These are phyloP conservation scores for Albugo laibachii DNA, from an alignment of 352 stramenopile species.

Conservation along the genomic window DNA sequence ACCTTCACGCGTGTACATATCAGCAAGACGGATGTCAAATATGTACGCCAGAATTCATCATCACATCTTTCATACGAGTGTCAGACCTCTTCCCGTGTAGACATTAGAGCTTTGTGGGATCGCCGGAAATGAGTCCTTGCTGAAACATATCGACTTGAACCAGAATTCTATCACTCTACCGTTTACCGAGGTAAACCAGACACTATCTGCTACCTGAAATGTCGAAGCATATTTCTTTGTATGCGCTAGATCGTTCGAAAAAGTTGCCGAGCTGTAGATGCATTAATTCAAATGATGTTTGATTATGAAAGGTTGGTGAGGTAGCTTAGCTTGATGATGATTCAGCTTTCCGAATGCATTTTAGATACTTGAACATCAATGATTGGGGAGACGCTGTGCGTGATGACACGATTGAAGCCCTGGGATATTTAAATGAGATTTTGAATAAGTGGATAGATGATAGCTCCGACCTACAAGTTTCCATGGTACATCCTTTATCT, in stretches of 20 bases:
- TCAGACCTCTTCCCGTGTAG: conserved; percentile 5
- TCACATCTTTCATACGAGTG: background rate
- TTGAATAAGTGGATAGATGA: conserved; percentile 63
- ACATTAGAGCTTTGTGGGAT: conserved; percentile 29
- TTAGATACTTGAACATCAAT: conserved; percentile 52
- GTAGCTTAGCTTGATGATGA: background rate
- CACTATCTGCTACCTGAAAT: background rate
- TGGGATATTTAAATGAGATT: conserved; percentile 43
- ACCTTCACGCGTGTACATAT: conserved; percentile 45
- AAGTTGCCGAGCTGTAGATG: conserved; percentile 37
- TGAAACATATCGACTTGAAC: conserved; percentile 32
- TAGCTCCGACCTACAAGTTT: conserved; percentile 46
- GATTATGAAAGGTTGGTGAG: conserved; percentile 29
- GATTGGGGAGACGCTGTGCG: conserved; percentile 57
- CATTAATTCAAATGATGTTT: conserved; percentile 55
- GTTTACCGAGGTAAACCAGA: conserved; percentile 27
- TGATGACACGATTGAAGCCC: conserved; percentile 53
- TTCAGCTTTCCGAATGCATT: background rate
- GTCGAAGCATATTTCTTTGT: background rate
- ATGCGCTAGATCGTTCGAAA: conserved; percentile 27
- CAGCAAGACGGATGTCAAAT: conserved; percentile 21
- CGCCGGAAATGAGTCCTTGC: conserved; percentile 24
- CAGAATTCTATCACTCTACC: conserved; percentile 28
- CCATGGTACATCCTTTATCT: conserved; percentile 20
- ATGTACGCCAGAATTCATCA: background rate